A percentile compares a stretch with the other conserved stretches of the same genome.
phyloP scores from a whole-genome alignment of 768 basidiomycete species.

The Polyporus arcularius region DNA sequence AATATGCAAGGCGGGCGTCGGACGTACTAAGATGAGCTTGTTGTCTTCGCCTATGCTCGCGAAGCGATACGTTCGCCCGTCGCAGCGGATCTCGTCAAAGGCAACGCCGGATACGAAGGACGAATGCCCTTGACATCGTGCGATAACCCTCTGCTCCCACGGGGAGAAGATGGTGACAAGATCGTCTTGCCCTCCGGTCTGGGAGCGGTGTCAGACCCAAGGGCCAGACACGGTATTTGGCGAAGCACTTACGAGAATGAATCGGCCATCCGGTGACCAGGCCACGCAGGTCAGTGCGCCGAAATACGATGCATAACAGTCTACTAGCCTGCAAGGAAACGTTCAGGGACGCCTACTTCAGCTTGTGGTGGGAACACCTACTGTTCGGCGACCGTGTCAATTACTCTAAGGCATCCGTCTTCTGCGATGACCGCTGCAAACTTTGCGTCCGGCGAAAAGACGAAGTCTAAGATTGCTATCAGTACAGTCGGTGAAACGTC shows the following conservation, averaged over 20 bases:
- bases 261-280: constrained; percentile 96
- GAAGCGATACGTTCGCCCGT: constrained; percentile 90
- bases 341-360: not conserved
- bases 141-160: constrained; percentile 91
- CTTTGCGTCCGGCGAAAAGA: constrained; percentile 92
- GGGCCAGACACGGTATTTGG: not conserved
- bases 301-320: constrained; percentile 95
- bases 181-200: constrained; percentile 98
- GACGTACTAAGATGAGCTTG: constrained; percentile 80
- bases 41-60: constrained; percentile 97
- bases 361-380: constrained; percentile 32
- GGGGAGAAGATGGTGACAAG: constrained; percentile 93
- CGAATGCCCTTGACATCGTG: constrained; percentile 95
- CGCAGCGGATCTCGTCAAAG: constrained; percentile 88
- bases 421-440: constrained; percentile 89
- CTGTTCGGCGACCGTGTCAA: constrained; percentile 88
- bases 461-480: constrained; percentile 60
- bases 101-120: constrained; percentile 89
- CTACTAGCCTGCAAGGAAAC: constrained; percentile 64
- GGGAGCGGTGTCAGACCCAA: constrained; percentile 5
- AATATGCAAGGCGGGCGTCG: not conserved
- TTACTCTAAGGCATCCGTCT: constrained; percentile 87
- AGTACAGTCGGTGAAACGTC: not conserved
- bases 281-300: constrained; percentile 87
- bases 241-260: constrained; percentile 63